Evolutionary conservation across 2,329 filamentous ascomycete genomes (phyloP).

Genomic region (Clonostachys byssicola): DNA sequence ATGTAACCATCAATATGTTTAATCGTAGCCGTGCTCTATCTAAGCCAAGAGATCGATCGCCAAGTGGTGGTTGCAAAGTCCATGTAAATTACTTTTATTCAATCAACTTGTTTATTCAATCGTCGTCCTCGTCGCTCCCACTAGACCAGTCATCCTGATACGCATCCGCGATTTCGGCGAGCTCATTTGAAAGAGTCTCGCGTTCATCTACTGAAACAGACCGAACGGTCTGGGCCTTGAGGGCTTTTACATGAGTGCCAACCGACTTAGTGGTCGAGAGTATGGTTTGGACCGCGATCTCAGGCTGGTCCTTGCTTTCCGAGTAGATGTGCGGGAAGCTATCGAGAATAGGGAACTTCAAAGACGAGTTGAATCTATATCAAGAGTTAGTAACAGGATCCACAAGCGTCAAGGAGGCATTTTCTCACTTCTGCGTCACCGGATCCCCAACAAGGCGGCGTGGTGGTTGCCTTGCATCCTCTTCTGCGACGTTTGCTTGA

Average conservation of each 20-base stretch:
- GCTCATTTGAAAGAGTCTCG: slow-evolving; percentile 75
- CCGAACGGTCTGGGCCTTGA: slow-evolving; percentile 61
- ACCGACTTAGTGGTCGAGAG: slow-evolving; percentile 74
- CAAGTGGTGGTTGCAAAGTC: no score
- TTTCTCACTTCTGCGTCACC: slow-evolving; percentile 3
- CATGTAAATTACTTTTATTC: no score
- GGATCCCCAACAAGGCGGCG: slow-evolving; percentile 7
- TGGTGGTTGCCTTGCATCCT: not conserved
- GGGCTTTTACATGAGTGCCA: slow-evolving; percentile 59
- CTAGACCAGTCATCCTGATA: slow-evolving; percentile 88
- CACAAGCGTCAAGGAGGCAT: not conserved
- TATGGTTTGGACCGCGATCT: slow-evolving; percentile 43
- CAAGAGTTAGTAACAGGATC: not conserved
- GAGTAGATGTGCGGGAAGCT: slow-evolving; percentile 79
- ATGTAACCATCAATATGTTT: no score
- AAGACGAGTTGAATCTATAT: slow-evolving; percentile 37
- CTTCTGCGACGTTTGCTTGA: slow-evolving; percentile 2
- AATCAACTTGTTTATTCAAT: slow-evolving; percentile 18
- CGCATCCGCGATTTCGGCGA: slow-evolving; percentile 79
- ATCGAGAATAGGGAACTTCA: slow-evolving; percentile 74
- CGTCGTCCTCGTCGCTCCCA: slow-evolving; percentile 67
- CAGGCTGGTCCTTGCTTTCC: slow-evolving; percentile 24
- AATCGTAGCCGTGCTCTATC: no score
- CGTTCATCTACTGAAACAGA: slow-evolving; percentile 72
- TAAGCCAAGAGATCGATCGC: no score